Percentiles rank a stretch among this genome's conserved stretches.
These are phyloP conservation scores for Tulasnella sp. DNA, from an alignment of 768 basidiomycete species.

Conservation along the genomic window DNA sequence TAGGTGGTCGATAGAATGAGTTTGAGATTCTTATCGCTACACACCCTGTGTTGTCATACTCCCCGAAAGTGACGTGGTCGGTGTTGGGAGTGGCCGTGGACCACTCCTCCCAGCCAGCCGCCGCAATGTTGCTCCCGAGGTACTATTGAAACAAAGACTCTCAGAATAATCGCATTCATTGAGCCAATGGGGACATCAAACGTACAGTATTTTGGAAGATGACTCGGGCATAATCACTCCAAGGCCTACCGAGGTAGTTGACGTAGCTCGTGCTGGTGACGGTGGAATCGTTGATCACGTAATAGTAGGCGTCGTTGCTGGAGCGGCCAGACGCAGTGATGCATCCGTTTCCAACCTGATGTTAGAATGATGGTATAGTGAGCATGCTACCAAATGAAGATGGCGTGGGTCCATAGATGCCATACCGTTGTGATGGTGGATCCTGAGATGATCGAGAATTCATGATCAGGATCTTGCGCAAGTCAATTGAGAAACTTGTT, in stretches of 20 bases:
- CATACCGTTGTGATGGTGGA: slow-evolving; percentile 2
- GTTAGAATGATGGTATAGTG: background rate
- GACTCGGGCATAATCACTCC: slow-evolving; percentile 18
- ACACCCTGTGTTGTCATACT: slow-evolving; percentile 26
- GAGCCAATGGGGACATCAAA: slow-evolving; percentile 19
- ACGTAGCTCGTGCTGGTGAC: background rate
- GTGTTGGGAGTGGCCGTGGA: slow-evolving; percentile 22
- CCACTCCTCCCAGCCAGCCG: slow-evolving; percentile 25
- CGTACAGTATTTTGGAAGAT: slow-evolving; percentile 24
- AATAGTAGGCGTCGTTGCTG: slow-evolving; percentile 3
- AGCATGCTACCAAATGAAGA: background rate
- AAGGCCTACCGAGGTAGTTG: background rate
- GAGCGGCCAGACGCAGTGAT: slow-evolving; percentile 5
- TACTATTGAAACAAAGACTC: slow-evolving; percentile 15
- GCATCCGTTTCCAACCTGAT: background rate
- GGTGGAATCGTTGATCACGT: slow-evolving; percentile 2
- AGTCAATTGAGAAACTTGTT: background rate
- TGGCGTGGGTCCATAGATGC: background rate
- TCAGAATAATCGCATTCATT: background rate
- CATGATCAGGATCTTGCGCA: background rate
- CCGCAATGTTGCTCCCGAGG: background rate
- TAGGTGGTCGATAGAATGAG: background rate
- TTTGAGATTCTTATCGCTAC: slow-evolving; percentile 4
- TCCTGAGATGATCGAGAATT: background rate
- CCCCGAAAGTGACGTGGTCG: slow-evolving; percentile 26